A percentile compares a stretch with the other conserved stretches of the same genome.
Conservation (phyloP, 139 green algal species). For the Dunaliella sp. region DNA sequence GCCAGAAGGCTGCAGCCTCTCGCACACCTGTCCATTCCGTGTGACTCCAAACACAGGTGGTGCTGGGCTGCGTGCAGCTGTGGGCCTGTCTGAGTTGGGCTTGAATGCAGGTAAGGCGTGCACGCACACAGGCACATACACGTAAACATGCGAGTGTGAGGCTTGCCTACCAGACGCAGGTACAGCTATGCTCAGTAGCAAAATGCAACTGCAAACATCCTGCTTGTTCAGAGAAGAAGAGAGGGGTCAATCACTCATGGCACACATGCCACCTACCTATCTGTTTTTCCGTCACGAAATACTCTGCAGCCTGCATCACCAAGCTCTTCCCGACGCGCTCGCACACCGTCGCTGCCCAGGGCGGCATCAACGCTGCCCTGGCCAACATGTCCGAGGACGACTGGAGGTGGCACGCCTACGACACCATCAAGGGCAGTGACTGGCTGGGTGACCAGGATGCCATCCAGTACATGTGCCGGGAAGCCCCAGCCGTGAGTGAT, state of each 20-base stretch:
- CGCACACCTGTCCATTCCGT: too few relatives aligned
- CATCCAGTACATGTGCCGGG: constrained; percentile 80
- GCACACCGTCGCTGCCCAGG: constrained; percentile 98
- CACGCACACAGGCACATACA: too few relatives aligned
- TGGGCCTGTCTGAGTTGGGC: constrained; percentile 90
- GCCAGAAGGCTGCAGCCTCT: too few relatives aligned
- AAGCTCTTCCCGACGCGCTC: constrained; percentile 99
- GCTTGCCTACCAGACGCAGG: too few relatives aligned
- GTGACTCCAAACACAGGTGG: too few relatives aligned
- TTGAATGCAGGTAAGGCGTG: constrained; percentile 89
- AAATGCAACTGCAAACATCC: too few relatives aligned
- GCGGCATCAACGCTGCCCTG: constrained; percentile 98
- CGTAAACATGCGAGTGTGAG: too few relatives aligned
- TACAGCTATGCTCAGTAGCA: too few relatives aligned
- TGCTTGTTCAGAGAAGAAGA: too few relatives aligned
- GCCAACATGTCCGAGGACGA: constrained; percentile 98
- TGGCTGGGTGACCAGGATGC: constrained; percentile 95
- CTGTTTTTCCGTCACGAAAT: too few relatives aligned
- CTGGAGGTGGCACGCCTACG: constrained; percentile 99
- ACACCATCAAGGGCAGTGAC: constrained; percentile 98
- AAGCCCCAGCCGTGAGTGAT: constrained; percentile 77
- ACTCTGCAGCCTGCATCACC: constrained; percentile 96
- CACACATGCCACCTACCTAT: too few relatives aligned
- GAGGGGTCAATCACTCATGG: too few relatives aligned
- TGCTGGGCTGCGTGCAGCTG: constrained; percentile 89